These are phyloP conservation scores for Lactarius indigo DNA, from an alignment of 768 basidiomycete species.

Conservation along the genomic window DNA sequence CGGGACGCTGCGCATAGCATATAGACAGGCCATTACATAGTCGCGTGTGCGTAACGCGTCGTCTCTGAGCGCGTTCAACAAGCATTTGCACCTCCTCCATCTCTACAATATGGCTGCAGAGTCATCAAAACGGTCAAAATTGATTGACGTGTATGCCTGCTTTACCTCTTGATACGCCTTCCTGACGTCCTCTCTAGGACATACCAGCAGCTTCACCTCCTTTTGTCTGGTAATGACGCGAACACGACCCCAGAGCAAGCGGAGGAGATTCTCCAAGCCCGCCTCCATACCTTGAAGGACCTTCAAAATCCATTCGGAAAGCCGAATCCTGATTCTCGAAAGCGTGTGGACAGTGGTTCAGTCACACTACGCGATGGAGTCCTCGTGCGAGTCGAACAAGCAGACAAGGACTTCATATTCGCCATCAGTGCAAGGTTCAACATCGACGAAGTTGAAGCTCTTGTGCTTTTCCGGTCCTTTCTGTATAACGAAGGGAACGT, in stretches of 20 bases:
- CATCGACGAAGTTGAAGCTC: constrained; percentile 79
- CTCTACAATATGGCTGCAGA: constrained; percentile 38
- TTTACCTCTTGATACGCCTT: too few relatives aligned
- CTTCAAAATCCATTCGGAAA: constrained; percentile 63
- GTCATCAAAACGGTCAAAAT: constrained; percentile 58
- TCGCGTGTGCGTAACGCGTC: constrained; percentile 18
- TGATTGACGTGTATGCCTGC: constrained; percentile 65
- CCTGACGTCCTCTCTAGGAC: constrained; percentile 41
- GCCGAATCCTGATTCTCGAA: constrained; percentile 64
- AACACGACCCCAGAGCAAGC: constrained; percentile 56
- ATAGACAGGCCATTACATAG: background rate
- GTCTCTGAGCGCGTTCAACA: constrained; percentile 1
- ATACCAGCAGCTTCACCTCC: constrained; percentile 58
- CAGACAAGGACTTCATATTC: constrained; percentile 64
- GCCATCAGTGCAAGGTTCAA: constrained; percentile 70
- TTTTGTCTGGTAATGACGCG: constrained; percentile 57
- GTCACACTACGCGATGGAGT: constrained; percentile 68
- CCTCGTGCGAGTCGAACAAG: constrained; percentile 57
- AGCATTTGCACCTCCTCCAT: background rate
- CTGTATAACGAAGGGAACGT: constrained; percentile 63
- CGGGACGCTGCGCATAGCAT: background rate
- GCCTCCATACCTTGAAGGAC: constrained; percentile 53
- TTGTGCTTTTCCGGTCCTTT: constrained; percentile 71
- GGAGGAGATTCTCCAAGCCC: constrained; percentile 53
- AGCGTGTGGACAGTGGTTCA: constrained; percentile 61